These are phyloP conservation scores for Saussurea involucrata DNA, from an alignment of 129 eudicot species.

Conservation along the genomic window DNA sequence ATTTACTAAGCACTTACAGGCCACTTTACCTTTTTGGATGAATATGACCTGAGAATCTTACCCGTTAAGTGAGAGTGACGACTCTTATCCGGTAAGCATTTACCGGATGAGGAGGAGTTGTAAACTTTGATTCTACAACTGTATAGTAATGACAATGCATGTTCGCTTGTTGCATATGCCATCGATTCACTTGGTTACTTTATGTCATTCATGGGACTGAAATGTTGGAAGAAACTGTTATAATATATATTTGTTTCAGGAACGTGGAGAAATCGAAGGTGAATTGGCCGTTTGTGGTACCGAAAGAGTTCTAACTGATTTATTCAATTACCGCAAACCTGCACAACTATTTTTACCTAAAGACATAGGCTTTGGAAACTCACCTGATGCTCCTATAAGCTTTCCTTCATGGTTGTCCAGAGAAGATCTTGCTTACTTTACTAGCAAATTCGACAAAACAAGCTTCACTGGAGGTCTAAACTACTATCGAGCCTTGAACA, in stretches of 20 bases:
- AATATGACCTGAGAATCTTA: no score
- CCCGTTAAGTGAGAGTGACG: no score
- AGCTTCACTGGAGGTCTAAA: constrained; percentile 64
- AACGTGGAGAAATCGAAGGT: constrained; percentile 50
- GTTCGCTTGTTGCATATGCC: no score
- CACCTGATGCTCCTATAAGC: constrained; percentile 23
- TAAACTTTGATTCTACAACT: no score
- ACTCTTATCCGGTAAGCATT: no score
- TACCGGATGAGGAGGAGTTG: no score
- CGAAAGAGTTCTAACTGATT: constrained; percentile 25
- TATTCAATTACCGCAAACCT: constrained; percentile 37
- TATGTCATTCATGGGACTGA: no score
- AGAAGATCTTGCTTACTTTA: constrained; percentile 41
- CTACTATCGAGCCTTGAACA: constrained; percentile 45
- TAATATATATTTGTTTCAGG: constrained; percentile 22
- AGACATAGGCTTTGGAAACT: constrained; percentile 19
- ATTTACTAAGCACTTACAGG: no score
- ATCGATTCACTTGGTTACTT: no score
- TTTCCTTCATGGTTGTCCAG: constrained; percentile 53
- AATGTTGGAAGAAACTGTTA: no score
- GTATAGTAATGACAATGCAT: no score
- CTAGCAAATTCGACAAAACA: constrained; percentile 26
- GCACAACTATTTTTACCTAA: constrained; percentile 41
- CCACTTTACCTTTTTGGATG: no score
- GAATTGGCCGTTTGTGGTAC: constrained; percentile 49